These are phyloP conservation scores for Anisodus acutangulus DNA, from an alignment of 257 asterid genomes.

Conservation along the genomic window DNA sequence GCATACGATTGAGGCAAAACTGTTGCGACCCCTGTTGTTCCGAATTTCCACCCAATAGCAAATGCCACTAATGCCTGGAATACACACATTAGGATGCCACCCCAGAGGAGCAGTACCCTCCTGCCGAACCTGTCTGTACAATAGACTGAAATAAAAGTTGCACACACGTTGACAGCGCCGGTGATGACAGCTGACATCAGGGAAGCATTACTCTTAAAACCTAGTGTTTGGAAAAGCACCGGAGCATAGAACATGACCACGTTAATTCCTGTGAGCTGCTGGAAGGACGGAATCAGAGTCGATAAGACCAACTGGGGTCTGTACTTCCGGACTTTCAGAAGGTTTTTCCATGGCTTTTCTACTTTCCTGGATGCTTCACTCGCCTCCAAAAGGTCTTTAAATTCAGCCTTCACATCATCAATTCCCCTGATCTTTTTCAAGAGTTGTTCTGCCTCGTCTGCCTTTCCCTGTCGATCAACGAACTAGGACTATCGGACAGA, in stretches of 20 bases:
- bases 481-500: not conserved
- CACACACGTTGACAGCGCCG: conserved; percentile 27
- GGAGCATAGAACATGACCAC: conserved; percentile 40
- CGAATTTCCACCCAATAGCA: conserved; percentile 35
- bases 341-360: not conserved
- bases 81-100: conserved; percentile 38
- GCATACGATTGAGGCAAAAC: conserved; percentile 30
- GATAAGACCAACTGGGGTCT: conserved; percentile 34
- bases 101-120: conserved; percentile 32
- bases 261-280: conserved; percentile 37
- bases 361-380: not conserved
- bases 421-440: not conserved
- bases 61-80: conserved; percentile 36
- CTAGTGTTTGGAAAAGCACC: conserved; percentile 33
- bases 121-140: conserved; percentile 27
- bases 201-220: conserved; percentile 32
- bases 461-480: not conserved
- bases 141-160: conserved; percentile 25
- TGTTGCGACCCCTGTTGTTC: conserved; percentile 30
- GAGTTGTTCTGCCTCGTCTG: not conserved
- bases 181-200: conserved; percentile 31
- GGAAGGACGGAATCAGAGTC: conserved; percentile 31
- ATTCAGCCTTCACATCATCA: not conserved
- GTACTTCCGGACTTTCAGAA: not conserved
- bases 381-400: not conserved